These are phyloP conservation scores for Musa schizocarpa DNA, from an alignment of 176 grass and related monocot genomes.

Conservation along the genomic window DNA sequence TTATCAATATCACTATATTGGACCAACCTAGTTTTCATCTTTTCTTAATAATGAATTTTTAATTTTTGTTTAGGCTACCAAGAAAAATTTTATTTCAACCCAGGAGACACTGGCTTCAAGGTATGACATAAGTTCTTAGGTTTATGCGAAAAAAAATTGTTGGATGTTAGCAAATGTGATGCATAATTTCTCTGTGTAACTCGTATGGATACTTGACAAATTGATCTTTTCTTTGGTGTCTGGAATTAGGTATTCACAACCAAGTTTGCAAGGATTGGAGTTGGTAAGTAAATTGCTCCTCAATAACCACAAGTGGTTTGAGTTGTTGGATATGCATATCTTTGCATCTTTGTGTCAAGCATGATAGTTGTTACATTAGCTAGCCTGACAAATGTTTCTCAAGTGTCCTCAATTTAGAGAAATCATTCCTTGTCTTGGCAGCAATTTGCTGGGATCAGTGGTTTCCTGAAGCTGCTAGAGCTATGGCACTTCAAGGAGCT, in stretches of 20 bases:
- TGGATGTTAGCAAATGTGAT: background rate
- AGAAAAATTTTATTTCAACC: slow-evolving; percentile 97
- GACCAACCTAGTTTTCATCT: background rate
- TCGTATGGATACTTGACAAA: background rate
- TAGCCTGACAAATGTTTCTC: background rate
- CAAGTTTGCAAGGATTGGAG: slow-evolving; percentile 83
- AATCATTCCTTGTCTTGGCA: slow-evolving; percentile 13
- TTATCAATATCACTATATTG: background rate
- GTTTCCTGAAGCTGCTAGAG: slow-evolving; percentile 88
- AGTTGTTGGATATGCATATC: background rate
- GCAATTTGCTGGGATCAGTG: slow-evolving; percentile 97
- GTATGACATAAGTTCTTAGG: slow-evolving; percentile 15
- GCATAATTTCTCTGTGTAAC: background rate
- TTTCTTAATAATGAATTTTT: background rate
- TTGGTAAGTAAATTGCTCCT: slow-evolving; percentile 47
- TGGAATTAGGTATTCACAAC: slow-evolving; percentile 66
- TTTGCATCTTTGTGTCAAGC: background rate
- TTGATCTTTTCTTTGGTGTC: background rate
- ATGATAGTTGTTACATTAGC: background rate
- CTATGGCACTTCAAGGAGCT: slow-evolving; percentile 76
- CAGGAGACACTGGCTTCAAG: slow-evolving; percentile 88
- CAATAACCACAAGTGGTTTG: background rate
- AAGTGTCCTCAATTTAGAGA: background rate
- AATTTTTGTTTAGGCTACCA: slow-evolving; percentile 61
- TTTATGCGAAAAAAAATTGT: background rate